Evolutionary conservation across 225 moss, liverwort and hornwort species (phyloP).

Genomic region (Bryoerythrophyllum caledonicum): DNA sequence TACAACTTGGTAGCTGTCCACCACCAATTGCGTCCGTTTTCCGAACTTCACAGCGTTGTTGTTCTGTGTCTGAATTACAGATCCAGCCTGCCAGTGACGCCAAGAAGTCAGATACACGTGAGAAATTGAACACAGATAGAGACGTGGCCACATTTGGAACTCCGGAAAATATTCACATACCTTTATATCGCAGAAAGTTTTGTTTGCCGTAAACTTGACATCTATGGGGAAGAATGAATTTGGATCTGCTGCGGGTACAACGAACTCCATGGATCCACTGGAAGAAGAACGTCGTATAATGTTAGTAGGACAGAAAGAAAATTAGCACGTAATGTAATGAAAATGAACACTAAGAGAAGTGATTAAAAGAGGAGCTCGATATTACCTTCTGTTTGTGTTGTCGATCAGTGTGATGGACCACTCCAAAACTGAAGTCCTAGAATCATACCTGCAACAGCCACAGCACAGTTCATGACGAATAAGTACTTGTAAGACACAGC

Average conservation of each 20-base stretch:
- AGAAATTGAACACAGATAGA: background rate
- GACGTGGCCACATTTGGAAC: background rate
- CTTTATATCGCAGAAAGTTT: constrained; percentile 90
- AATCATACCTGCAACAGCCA: constrained; percentile 52
- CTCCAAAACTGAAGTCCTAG: constrained; percentile 76
- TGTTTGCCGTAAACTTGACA: constrained; percentile 82
- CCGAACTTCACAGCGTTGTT: constrained; percentile 64
- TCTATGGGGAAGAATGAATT: constrained; percentile 91
- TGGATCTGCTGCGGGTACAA: constrained; percentile 88
- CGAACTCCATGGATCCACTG: constrained; percentile 98
- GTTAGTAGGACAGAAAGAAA: background rate
- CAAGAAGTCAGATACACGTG: background rate
- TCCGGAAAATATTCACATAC: constrained; percentile 26
- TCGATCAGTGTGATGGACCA: constrained; percentile 93
- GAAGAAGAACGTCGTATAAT: background rate
- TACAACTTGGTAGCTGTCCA: constrained; percentile 91
- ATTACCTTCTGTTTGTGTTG: constrained; percentile 88
- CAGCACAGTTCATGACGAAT: constrained; percentile 9
- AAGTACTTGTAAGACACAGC: constrained; percentile 8
- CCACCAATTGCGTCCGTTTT: constrained; percentile 81
- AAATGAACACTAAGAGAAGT: background rate
- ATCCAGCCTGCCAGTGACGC: constrained; percentile 55
- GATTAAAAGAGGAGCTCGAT: background rate
- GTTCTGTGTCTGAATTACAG: constrained; percentile 71
- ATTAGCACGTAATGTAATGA: background rate